These are phyloP conservation scores for Xylariaceae sp. DNA, from an alignment of 2,329 filamentous ascomycete genomes.

Conservation along the genomic window DNA sequence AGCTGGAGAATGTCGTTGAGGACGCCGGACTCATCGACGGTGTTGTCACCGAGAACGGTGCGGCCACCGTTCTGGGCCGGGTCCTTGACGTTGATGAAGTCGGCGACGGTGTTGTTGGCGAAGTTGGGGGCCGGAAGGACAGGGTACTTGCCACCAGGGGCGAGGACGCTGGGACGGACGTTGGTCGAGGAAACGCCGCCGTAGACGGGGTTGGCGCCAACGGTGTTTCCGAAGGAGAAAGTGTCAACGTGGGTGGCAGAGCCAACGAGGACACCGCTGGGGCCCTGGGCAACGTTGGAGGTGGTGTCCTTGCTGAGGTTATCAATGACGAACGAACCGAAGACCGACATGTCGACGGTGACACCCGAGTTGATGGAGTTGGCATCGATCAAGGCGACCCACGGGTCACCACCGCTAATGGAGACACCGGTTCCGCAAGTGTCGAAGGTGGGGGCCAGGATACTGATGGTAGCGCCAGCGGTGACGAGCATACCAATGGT, in stretches of 20 bases:
- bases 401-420: constrained; percentile 36
- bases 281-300: constrained; percentile 33
- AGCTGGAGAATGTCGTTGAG: constrained; percentile 36
- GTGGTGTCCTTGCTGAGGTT: constrained; percentile 39
- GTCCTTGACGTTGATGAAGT: constrained; percentile 41
- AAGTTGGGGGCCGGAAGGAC: constrained; percentile 37
- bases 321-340: constrained; percentile 39
- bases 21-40: constrained; percentile 34
- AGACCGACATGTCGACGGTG: constrained; percentile 34
- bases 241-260: constrained; percentile 34
- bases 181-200: constrained; percentile 30
- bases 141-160: constrained; percentile 35
- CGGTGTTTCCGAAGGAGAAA: constrained; percentile 40
- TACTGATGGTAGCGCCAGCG: constrained; percentile 36
- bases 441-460: constrained; percentile 38
- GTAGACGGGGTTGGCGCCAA: constrained; percentile 37
- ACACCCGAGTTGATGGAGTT: constrained; percentile 39
- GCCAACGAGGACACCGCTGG: constrained; percentile 30
- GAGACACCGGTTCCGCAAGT: constrained; percentile 34
- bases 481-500: constrained; percentile 36
- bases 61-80: constrained; percentile 34
- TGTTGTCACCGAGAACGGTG: constrained; percentile 35
- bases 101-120: constrained; percentile 29
- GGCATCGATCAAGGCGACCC: constrained; percentile 38
- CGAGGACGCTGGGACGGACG: constrained; percentile 33